These are phyloP conservation scores for Biscutella laevigata DNA, from an alignment of 441 rosid species.

Conservation along the genomic window DNA sequence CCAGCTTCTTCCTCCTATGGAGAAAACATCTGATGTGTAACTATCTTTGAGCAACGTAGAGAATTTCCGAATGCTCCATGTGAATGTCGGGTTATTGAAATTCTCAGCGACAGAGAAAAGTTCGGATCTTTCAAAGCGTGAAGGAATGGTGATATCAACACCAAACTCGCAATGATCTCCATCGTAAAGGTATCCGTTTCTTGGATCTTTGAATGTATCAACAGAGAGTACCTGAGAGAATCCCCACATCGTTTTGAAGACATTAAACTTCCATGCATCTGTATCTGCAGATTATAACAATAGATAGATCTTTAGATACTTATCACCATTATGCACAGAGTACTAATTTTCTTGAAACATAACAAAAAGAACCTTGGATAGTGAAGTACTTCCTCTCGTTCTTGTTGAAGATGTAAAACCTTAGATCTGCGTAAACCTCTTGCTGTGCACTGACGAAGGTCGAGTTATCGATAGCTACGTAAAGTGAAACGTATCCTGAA, in stretches of 20 bases:
- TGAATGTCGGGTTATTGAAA: neutral
- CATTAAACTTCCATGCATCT: neutral
- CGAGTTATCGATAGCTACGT: too few species aligned
- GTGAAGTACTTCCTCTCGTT: too few species aligned
- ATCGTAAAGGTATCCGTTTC: neutral
- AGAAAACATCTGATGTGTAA: neutral
- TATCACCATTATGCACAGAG: neutral
- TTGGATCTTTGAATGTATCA: neutral
- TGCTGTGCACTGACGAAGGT: too few species aligned
- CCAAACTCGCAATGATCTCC: conserved; percentile 13
- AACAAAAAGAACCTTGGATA: too few species aligned
- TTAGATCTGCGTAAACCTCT: too few species aligned
- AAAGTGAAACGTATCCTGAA: too few species aligned
- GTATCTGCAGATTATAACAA: neutral
- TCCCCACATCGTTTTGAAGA: conserved; percentile 1
- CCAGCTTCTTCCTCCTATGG: neutral
- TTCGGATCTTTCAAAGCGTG: neutral
- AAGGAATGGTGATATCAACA: neutral
- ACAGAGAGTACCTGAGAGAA: neutral
- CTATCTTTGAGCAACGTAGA: neutral
- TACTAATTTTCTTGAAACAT: neutral
- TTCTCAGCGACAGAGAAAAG: neutral
- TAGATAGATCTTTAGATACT: neutral
- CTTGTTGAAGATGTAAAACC: too few species aligned
- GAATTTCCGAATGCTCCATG: neutral